Base-by-base conservation (phyloP, 1,139 yeast genomes). In the Zygotorulaspora mrakii region DNA sequence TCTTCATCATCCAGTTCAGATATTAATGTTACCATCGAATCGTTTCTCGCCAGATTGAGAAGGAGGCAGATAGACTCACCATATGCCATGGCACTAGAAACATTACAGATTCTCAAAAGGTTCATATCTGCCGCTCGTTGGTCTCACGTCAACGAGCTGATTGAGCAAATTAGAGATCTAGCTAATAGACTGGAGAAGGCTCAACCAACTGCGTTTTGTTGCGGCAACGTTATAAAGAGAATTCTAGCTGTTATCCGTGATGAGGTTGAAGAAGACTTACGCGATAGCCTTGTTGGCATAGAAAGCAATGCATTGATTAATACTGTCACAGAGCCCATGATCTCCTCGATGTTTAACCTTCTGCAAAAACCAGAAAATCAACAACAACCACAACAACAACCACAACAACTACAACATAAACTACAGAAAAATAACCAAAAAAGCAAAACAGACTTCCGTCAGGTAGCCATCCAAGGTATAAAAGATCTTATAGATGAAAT, bases 401-500 rank as follows among this genome's bases (percentile, higher is more conserved):
- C 50, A 39, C 46, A 48, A 47, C 50, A 49, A 35, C 46, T 40
- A 34, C 46, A 29, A 43, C 42, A 33, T 42, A 40, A 42, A 34
- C 35, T 24, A 31, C 33, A 20, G 25, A 57, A 59, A 43, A 59
- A 55, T 31, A 58, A 54, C 34, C 66, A 62, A 46, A 64, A 48
- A 53, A 50, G 43, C 55, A 62, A 55, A 61, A 49, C 58, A 48
- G 96, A 87, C 57, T 74, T 85, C 57, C 76, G 95, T 57, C 86
- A 96, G 5, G 81, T 87, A 29, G 82, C 89, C 26, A 89, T 91
- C 45, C 97, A 91, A 64, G 96, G 96, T 3, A 89, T 94, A 47
- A 82, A 88, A 59, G 96, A 88, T 55, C 73, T 94, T 46, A 80
- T 88, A 42, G 98, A 91, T 64, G 99, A 94, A 64, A 85, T 94